phyloP scores from a whole-genome alignment of 2,329 filamentous ascomycete genomes.

The Aspergillus tubingensis region DNA sequence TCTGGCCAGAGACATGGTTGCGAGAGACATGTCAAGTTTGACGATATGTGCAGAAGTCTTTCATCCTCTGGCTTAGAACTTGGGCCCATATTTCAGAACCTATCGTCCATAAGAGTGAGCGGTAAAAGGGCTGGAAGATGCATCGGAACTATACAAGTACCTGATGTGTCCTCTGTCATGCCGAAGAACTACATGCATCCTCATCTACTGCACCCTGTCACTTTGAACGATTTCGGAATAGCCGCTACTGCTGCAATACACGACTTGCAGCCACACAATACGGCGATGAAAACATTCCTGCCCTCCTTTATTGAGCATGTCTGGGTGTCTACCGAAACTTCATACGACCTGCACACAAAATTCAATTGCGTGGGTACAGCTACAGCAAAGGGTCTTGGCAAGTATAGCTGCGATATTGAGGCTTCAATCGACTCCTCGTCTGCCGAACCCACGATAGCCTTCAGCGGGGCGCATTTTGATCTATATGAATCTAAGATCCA shows the following conservation, averaged over 20 bases:
- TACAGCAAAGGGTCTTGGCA: background rate
- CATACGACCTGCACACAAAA: background rate
- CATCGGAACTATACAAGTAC: conserved; percentile 29
- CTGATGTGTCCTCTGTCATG: conserved; percentile 35
- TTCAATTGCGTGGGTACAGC: background rate
- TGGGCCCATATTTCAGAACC: background rate
- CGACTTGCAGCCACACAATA: conserved; percentile 15
- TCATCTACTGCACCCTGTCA: conserved; percentile 40
- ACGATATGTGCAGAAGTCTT: no score
- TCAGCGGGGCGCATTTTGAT: background rate
- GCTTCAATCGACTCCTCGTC: background rate
- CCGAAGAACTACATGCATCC: conserved; percentile 34
- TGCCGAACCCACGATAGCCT: background rate
- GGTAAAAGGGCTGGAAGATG: conserved; percentile 20
- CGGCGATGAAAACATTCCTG: conserved; percentile 5
- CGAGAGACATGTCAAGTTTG: no score
- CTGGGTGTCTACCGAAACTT: background rate
- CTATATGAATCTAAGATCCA: no score
- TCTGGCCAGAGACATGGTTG: no score
- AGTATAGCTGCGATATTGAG: background rate
- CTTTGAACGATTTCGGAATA: conserved; percentile 40
- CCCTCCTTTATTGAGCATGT: background rate
- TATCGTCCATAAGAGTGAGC: conserved; percentile 11
- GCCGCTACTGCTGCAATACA: conserved; percentile 29
- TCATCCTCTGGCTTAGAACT: no score